Percentiles rank a stretch among this genome's conserved stretches.
Conservation (phyloP, 2,329 filamentous ascomycete genomes). For the Sarocladium oryzae region DNA sequence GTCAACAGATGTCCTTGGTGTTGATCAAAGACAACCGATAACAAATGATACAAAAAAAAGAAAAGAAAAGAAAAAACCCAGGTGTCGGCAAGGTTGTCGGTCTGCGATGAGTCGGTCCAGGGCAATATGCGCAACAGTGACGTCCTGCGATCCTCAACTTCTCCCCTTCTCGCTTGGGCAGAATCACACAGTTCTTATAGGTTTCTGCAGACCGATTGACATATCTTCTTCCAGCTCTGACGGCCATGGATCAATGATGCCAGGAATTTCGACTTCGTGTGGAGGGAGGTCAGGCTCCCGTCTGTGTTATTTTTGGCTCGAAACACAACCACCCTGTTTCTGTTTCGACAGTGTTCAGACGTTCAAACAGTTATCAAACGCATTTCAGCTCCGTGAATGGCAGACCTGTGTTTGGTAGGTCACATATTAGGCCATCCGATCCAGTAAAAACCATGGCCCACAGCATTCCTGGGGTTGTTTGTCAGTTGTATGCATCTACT, state of each 20-base stretch:
- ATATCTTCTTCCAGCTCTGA: neutral
- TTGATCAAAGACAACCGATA: neutral
- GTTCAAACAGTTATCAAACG: neutral
- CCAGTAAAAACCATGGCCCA: too few species aligned
- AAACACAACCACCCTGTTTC: neutral
- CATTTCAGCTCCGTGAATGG: neutral
- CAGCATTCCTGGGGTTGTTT: too few species aligned
- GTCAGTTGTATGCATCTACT: neutral
- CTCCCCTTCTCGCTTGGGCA: neutral
- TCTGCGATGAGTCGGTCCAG: too few species aligned
- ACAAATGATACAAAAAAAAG: too few species aligned
- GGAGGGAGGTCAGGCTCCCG: too few species aligned
- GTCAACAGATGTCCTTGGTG: neutral
- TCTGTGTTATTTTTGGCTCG: slow-evolving; percentile 4
- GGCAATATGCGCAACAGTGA: too few species aligned
- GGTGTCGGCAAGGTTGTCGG: too few species aligned
- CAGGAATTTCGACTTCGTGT: too few species aligned
- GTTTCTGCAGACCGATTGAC: too few species aligned
- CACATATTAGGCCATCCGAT: too few species aligned
- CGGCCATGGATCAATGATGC: too few species aligned
- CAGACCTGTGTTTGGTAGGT: neutral
- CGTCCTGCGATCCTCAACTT: neutral
- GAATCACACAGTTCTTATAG: neutral
- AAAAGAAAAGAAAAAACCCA: too few species aligned
- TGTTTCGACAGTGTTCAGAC: neutral